phyloP scores from a whole-genome alignment of 805 yeast genomes.

The Kodamaea restingae region DNA sequence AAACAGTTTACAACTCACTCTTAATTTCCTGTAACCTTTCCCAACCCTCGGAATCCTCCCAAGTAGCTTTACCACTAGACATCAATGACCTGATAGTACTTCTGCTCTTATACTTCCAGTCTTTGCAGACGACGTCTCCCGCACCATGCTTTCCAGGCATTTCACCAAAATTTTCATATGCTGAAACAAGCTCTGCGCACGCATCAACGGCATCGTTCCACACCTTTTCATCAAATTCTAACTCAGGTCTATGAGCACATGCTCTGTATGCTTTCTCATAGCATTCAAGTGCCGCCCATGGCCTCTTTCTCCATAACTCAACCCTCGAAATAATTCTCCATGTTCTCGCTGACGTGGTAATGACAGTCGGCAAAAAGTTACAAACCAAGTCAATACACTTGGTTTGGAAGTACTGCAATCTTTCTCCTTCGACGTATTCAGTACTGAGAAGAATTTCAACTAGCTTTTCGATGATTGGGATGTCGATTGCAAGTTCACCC shows the following conservation, averaged over 20 bases:
- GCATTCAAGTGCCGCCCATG: slow-evolving; percentile 84
- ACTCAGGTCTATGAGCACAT: slow-evolving; percentile 56
- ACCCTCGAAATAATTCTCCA: slow-evolving; percentile 87
- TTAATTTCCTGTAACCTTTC: slow-evolving; percentile 53
- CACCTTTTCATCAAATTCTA: slow-evolving; percentile 53
- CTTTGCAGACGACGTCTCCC: slow-evolving; percentile 82
- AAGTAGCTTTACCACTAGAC: slow-evolving; percentile 71
- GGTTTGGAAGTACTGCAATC: slow-evolving; percentile 59
- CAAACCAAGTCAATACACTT: slow-evolving; percentile 71
- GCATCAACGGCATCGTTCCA: slow-evolving; percentile 82
- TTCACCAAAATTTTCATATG: slow-evolving; percentile 86
- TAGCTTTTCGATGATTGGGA: slow-evolving; percentile 70
- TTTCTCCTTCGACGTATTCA: slow-evolving; percentile 38
- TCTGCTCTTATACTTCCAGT: slow-evolving; percentile 85
- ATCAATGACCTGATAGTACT: slow-evolving; percentile 67
- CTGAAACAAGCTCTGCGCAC: slow-evolving; percentile 74
- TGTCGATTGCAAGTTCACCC: slow-evolving; percentile 67
- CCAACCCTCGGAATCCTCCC: slow-evolving; percentile 85
- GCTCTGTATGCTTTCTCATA: slow-evolving; percentile 86
- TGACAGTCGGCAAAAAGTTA: slow-evolving; percentile 59
- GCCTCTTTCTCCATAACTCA: slow-evolving; percentile 79
- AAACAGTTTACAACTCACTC: slow-evolving; percentile 32
- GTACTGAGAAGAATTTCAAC: slow-evolving; percentile 58
- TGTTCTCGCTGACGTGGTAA: slow-evolving; percentile 61
- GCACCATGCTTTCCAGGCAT: slow-evolving; percentile 74